phyloP scores from a whole-genome alignment of 1,139 yeast genomes.

The Eremothecium sinecaudum region DNA sequence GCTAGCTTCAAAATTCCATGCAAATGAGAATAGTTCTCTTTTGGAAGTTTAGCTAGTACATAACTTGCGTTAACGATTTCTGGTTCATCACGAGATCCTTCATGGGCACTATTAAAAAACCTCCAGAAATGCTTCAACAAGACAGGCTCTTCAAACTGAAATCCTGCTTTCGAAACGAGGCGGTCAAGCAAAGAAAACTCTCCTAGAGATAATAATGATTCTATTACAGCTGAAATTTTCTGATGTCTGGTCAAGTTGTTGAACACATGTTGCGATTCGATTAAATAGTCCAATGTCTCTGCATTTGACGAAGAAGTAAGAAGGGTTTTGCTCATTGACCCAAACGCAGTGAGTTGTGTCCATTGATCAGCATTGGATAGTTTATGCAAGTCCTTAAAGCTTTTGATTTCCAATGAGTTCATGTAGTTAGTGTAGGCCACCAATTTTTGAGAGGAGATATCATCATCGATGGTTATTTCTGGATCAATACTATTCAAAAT shows the following conservation, averaged over 20 bases:
- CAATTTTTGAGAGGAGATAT: conserved; percentile 12
- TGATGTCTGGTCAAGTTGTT: conserved; percentile 10
- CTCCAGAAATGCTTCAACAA: conserved; percentile 43
- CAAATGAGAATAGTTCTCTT: conserved; percentile 26
- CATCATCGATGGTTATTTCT: conserved; percentile 7
- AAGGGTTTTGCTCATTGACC: conserved; percentile 14
- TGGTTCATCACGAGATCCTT: conserved; percentile 42
- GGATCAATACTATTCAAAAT: conserved; percentile 14
- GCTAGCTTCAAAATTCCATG: conserved; percentile 34
- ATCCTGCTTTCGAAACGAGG: conserved; percentile 11
- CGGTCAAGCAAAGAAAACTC: conserved; percentile 18
- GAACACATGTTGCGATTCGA: conserved; percentile 12
- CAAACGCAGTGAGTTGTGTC: conserved; percentile 21
- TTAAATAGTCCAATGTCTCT: conserved; percentile 7
- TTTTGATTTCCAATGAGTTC: conserved; percentile 12
- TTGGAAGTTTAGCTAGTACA: conserved; percentile 34
- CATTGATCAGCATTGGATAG: conserved; percentile 17
- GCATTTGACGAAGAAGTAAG: conserved; percentile 1
- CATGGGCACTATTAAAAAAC: conserved; percentile 41
- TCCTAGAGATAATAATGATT: conserved; percentile 19
- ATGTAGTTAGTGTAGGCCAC: conserved; percentile 14
- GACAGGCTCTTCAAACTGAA: conserved; percentile 17
- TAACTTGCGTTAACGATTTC: conserved; percentile 37
- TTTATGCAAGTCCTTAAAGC: conserved; percentile 15
- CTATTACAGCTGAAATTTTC: conserved; percentile 17